phyloP scores from a whole-genome alignment of 2,329 filamentous ascomycete species.

The Beauveria varroae region DNA sequence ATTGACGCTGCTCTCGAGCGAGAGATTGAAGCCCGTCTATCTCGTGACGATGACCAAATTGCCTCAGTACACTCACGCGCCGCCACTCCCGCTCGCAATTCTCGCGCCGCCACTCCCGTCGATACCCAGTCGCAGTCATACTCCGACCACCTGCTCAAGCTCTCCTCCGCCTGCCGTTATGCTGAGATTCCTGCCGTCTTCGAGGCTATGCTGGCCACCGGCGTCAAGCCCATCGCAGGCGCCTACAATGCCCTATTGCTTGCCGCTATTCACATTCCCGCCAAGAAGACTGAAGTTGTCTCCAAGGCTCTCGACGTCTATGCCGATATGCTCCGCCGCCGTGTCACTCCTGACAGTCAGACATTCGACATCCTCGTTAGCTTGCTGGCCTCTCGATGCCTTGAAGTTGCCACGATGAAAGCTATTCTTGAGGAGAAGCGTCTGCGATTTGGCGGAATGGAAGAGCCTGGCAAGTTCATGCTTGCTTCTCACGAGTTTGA shows the following conservation, averaged over 20 bases:
- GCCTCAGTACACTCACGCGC: slow-evolving; percentile 34
- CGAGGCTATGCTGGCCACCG: slow-evolving; percentile 78
- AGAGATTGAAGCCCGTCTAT: slow-evolving; percentile 56
- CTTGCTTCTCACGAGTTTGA: slow-evolving; percentile 82
- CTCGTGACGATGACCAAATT: slow-evolving; percentile 37
- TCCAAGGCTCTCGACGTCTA: slow-evolving; percentile 93
- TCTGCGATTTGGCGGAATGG: slow-evolving; percentile 76
- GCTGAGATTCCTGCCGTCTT: slow-evolving; percentile 86
- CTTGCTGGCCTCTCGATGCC: slow-evolving; percentile 69
- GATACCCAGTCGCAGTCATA: slow-evolving; percentile 62
- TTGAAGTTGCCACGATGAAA: slow-evolving; percentile 70
- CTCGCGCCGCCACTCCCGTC: slow-evolving; percentile 53
- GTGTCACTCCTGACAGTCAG: slow-evolving; percentile 70
- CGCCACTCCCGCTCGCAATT: slow-evolving; percentile 35
- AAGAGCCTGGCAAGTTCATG: slow-evolving; percentile 79
- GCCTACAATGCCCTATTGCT: slow-evolving; percentile 90
- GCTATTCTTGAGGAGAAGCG: slow-evolving; percentile 71
- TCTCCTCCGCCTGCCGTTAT: slow-evolving; percentile 67
- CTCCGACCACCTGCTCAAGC: slow-evolving; percentile 68
- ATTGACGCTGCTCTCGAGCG: slow-evolving; percentile 79
- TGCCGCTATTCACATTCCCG: slow-evolving; percentile 75
- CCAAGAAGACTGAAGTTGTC: slow-evolving; percentile 73
- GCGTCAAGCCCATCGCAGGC: slow-evolving; percentile 69
- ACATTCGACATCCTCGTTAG: slow-evolving; percentile 86
- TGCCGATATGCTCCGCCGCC: slow-evolving; percentile 86